phyloP scores from a whole-genome alignment of 208 protist species.

The Balamuthia mandrillaris region DNA sequence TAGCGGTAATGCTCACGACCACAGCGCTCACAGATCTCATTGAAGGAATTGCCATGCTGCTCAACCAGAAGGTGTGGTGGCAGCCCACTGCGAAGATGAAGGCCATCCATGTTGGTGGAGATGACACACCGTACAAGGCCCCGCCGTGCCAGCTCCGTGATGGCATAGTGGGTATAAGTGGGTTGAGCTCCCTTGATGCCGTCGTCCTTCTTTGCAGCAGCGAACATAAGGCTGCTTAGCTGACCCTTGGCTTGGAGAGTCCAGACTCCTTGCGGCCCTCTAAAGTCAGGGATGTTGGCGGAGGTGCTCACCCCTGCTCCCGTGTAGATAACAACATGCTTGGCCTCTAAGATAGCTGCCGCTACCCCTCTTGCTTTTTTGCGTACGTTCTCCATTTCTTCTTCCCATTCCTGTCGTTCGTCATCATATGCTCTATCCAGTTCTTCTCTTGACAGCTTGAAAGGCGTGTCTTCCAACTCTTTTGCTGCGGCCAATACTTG shows the following conservation, averaged over 20 bases:
- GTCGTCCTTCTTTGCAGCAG: no score
- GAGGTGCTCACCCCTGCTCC: slow-evolving; percentile 49
- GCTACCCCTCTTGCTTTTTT: background rate
- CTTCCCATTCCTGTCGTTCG: background rate
- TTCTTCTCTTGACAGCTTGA: no score
- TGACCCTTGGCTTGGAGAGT: slow-evolving; percentile 39
- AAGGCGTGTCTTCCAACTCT: no score
- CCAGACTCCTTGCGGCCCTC: slow-evolving; percentile 52
- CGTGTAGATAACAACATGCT: slow-evolving; percentile 41
- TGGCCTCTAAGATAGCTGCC: background rate
- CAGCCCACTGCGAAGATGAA: slow-evolving; percentile 42
- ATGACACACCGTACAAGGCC: slow-evolving; percentile 32
- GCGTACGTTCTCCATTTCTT: background rate
- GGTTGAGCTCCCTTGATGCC: background rate
- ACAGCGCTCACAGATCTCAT: slow-evolving; percentile 30
- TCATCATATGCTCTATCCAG: background rate
- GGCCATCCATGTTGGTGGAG: slow-evolving; percentile 43
- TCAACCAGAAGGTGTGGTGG: slow-evolving; percentile 23
- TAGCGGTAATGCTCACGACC: no score
- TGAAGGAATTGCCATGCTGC: slow-evolving; percentile 41
- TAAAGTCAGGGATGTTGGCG: slow-evolving; percentile 39
- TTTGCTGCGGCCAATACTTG: no score
- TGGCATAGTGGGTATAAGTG: slow-evolving; percentile 55
- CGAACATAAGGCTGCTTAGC: no score
- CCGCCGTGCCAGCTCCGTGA: background rate